Evolutionary conservation across 306 rosid species (phyloP), one percentile per base, ranked within the genome.

Genomic region (Arachis stenosperma): DNA sequence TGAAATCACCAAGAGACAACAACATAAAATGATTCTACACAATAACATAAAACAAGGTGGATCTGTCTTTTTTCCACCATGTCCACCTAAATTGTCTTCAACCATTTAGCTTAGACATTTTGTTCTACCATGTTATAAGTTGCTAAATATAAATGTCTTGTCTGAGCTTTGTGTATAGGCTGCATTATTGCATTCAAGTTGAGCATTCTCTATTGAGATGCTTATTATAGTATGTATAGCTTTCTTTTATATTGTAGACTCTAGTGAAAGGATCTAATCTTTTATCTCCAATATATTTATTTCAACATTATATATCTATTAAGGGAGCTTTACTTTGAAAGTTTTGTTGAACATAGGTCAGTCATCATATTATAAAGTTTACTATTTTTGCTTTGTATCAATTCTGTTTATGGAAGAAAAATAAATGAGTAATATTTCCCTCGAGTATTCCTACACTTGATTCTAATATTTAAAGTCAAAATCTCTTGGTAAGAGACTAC

Each of bases 1-100:
- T 60, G 53, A 63, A 51, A 76, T 69, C 74, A 71, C 69, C 61
- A 67, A 74, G 75, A 74, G 41, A 62, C 46, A 52, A 77, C 76
- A 46, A 62, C 46, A 52, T 4, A 67, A 15, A 69, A 70, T 3
- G 72, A 65, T 51, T 43, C 67, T 62, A 59, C 67, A 47, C 60
- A 66, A 72, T 17, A 61, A 39, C 67, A 72, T 17, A 61, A 39
- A 39, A 70, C 76, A 69, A 74, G 76, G 85, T 78, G 85, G 83
- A 77, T 81, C 74, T 69, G 71, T 74, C 57, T 14, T 81, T 77
- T 79, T 77, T 65, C 61, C 70, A 69, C 85, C 88, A 56, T 73
- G 79, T 68, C 62, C 77, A 73, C 81, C 75, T 65, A 36, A 72
- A 33, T 63, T 68, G 72, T 61, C 6, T 70, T 57, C 78, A 54